Evolutionary conservation across 352 stramenopile genomes (phyloP), one percentile per base, ranked within the genome.

Genomic region (Phytophthora cactorum): DNA sequence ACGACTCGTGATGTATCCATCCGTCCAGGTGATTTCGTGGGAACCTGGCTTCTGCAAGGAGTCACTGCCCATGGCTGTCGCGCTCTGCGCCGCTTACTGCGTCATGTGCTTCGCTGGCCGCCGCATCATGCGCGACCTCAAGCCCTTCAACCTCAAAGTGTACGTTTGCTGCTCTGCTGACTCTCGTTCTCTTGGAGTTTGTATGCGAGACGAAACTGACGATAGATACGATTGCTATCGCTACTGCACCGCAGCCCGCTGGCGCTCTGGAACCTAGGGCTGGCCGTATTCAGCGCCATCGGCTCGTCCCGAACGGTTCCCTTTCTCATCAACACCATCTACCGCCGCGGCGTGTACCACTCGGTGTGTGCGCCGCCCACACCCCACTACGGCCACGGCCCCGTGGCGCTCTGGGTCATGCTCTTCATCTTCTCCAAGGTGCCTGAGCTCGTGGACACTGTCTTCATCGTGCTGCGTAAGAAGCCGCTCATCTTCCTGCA

Each of bases 401-500:
- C 86, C 5, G 80, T 90, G 12, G 81, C 80, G 9, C 70, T 96
- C 32, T 96, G 88, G 88, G 79, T 91, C 36, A 91, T 79, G 66
- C 70, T 96, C 31, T 96, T 96, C 66, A 94, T 96, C 73, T 93
- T 96, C 65, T 96, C 88, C 65, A 96, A 96, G 78, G 81, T 93
- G 63, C 93, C 91, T 10, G 97, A 99, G 82, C 88, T 99, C 36
- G 60, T 98, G 47, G 97, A 99, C 77, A 99, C 97, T 31, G 86
- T 94, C 27, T 99, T 99, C 81, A 98, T 99, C 71, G 93, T 99
- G 57, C 81, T 98, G 58, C 90, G 97, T 78, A 99, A 99, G 82
- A 98, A 98, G 77, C 88, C 88, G 45, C 82, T 99, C 41, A 98
- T 98, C 69, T 98, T 99, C 74, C 79, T 99, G 50, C 97, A 99